phyloP scores from a whole-genome alignment of 2,329 filamentous ascomycete genomes.

The Colletotrichum spaethianum region DNA sequence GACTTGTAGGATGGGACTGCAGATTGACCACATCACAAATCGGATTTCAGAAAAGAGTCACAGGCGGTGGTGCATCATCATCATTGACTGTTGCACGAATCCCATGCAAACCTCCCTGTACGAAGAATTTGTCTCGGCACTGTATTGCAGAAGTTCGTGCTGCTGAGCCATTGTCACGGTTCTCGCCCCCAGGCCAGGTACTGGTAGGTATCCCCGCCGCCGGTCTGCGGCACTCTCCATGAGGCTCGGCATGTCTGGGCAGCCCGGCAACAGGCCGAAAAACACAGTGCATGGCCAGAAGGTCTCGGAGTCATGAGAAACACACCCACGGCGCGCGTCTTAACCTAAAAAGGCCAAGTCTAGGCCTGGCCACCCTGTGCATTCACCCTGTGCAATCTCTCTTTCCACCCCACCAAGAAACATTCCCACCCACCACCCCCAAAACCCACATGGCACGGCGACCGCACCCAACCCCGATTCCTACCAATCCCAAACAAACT shows the following conservation, averaged over 20 bases:
- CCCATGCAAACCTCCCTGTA: constrained; percentile 7
- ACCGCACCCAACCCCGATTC: constrained; percentile 40
- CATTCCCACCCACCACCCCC: constrained; percentile 32
- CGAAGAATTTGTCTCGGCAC: constrained; percentile 8
- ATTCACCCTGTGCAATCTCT: background rate
- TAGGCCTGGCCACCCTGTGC: constrained; percentile 25
- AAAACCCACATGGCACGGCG: constrained; percentile 32
- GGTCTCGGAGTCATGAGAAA: constrained; percentile 32
- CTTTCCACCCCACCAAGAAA: constrained; percentile 29
- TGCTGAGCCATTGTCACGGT: constrained; percentile 18
- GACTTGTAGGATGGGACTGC: constrained; percentile 3
- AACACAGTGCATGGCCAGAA: constrained; percentile 29
- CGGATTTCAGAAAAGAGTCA: constrained; percentile 14
- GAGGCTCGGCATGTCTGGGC: constrained; percentile 29
- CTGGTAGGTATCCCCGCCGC: background rate
- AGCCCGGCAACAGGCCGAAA: constrained; percentile 22
- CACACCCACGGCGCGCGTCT: constrained; percentile 8
- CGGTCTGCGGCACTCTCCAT: constrained; percentile 8
- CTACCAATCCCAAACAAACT: constrained; percentile 40
- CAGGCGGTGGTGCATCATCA: too few species aligned
- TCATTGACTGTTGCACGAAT: constrained; percentile 11
- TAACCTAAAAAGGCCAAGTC: constrained; percentile 26
- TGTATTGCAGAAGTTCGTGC: constrained; percentile 2
- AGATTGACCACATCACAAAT: constrained; percentile 16
- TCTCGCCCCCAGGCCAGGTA: constrained; percentile 1